Evolutionary conservation across 2,329 filamentous ascomycete species (phyloP).

Genomic region (Scytalidium sp.): DNA sequence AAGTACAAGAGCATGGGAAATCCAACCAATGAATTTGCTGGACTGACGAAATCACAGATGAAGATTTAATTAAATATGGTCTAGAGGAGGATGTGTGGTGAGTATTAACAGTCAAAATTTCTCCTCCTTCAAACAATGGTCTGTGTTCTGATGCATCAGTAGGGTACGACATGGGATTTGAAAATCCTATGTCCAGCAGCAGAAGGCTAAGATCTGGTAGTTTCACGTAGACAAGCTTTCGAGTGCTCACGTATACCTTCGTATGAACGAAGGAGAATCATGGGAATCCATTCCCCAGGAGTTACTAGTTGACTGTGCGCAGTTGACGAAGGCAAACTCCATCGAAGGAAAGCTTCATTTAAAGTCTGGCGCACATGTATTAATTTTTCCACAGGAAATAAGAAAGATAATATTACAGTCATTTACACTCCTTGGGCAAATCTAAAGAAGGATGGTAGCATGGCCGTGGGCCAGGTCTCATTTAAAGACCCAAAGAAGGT

Average conservation of each 20-base stretch:
- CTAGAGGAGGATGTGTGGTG: conserved; percentile 96
- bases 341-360: conserved; percentile 69
- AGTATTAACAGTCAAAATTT: conserved; percentile 23
- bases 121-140: conserved; percentile 1
- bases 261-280: conserved; percentile 70
- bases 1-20: conserved; percentile 53
- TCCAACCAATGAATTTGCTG: conserved; percentile 5
- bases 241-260: conserved; percentile 93
- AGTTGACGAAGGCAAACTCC: conserved; percentile 97
- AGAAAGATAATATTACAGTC: conserved; percentile 94
- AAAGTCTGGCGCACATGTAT: conserved; percentile 5
- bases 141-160: not conserved
- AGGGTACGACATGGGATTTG: not conserved
- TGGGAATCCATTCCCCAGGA: conserved; percentile 80
- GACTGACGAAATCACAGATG: conserved; percentile 57
- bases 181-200: conserved; percentile 3
- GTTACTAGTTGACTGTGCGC: conserved; percentile 84
- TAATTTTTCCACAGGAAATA: conserved; percentile 66
- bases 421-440: conserved; percentile 99
- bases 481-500: conserved; percentile 84
- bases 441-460: conserved; percentile 89
- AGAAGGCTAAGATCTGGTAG: conserved; percentile 38
- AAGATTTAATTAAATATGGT: conserved; percentile 91
- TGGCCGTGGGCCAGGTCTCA: conserved; percentile 91
- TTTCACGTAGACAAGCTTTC: conserved; percentile 98